Conservation (phyloP, 2,329 filamentous ascomycete genomes). For the Scedosporium dehoogii region DNA sequence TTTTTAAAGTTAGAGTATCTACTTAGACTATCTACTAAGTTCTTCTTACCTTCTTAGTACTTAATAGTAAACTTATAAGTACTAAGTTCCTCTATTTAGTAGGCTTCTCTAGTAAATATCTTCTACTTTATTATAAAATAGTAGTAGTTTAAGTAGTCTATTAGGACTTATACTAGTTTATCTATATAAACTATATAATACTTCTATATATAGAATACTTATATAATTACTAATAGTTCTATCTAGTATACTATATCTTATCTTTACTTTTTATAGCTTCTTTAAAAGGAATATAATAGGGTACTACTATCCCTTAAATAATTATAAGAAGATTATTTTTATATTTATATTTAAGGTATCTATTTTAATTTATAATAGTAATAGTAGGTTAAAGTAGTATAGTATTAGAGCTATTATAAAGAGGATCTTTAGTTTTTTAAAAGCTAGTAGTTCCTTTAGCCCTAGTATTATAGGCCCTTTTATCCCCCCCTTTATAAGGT, state of each 20-base stretch:
- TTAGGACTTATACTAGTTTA: background rate
- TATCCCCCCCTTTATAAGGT: slow-evolving; percentile 1
- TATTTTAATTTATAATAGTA: background rate
- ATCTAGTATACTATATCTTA: slow-evolving; percentile 7
- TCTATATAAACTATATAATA: slow-evolving; percentile 6
- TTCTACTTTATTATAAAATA: background rate
- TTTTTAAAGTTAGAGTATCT: background rate
- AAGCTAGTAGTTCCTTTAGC: background rate
- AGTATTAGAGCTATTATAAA: background rate
- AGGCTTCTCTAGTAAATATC: background rate
- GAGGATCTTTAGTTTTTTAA: background rate
- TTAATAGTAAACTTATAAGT: background rate
- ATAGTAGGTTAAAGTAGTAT: background rate
- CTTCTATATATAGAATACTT: slow-evolving; percentile 6
- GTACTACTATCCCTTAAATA: background rate
- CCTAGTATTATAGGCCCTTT: background rate
- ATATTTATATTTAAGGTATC: background rate
- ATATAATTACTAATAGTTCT: background rate
- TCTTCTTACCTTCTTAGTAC: background rate
- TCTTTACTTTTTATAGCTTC: background rate
- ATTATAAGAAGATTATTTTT: background rate
- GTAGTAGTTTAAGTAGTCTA: slow-evolving; percentile 1
- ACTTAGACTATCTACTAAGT: background rate
- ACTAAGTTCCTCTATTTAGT: background rate
- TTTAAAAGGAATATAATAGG: background rate